A percentile compares a stretch with the other conserved stretches of the same genome.
Evolutionary conservation across 306 rosid species (phyloP).

Genomic region (Gastrolobium bilobum): DNA sequence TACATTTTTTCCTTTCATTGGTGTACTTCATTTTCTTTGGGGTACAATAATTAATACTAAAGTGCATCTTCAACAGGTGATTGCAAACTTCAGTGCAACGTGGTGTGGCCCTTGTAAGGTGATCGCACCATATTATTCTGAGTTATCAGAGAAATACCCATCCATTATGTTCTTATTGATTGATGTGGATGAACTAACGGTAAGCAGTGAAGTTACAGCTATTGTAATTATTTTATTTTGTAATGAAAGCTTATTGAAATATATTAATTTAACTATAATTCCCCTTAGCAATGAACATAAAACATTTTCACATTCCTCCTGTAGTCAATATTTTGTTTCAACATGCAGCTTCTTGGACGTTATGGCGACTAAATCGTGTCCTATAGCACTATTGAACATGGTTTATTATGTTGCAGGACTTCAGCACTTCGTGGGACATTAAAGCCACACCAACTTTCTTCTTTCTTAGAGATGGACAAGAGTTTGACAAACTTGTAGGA

Average conservation of each 20-base stretch:
- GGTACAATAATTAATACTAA: conserved; percentile 13
- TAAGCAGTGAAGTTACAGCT: conserved; percentile 53
- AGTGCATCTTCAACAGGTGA: conserved; percentile 65
- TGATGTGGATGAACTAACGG: conserved; percentile 85
- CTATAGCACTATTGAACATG: conserved; percentile 17
- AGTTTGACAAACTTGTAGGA: conserved; percentile 88
- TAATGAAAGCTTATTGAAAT: not conserved
- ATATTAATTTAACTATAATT: conserved; percentile 1
- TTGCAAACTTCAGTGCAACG: conserved; percentile 91
- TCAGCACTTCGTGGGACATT: conserved; percentile 87
- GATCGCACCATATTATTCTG: conserved; percentile 69
- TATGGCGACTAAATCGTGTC: not conserved
- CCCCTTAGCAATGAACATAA: not conserved
- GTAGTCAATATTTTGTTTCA: not conserved
- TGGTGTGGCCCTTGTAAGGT: conserved; percentile 94
- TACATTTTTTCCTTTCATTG: not conserved
- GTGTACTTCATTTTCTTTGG: not conserved
- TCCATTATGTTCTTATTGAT: conserved; percentile 76
- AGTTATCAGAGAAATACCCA: conserved; percentile 73
- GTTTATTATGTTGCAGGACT: conserved; percentile 66
- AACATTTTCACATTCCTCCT: not conserved
- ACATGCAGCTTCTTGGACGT: not conserved
- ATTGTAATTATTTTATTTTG: conserved; percentile 16
- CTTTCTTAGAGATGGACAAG: conserved; percentile 80
- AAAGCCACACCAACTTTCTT: conserved; percentile 97